Base-by-base conservation (phyloP, 371 early-diverging fungal species). In the Massospora cicadina region DNA sequence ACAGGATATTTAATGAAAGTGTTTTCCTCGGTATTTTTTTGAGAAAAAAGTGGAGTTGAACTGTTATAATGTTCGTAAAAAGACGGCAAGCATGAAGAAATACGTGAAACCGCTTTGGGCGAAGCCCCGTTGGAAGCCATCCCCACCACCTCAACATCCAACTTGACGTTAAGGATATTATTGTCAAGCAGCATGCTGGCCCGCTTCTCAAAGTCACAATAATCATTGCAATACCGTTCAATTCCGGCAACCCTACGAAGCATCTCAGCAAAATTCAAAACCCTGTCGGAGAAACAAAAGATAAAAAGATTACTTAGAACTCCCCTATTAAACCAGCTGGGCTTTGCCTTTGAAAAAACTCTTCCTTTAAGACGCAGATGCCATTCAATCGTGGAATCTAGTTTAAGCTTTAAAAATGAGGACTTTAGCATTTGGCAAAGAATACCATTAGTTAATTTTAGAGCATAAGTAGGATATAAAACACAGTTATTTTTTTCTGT, bases 121-220 rank as follows among this genome's bases (percentile, higher is more conserved):
- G n/a, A n/a, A n/a, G 60, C 60, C 31, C 31, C 31, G 29, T 64
- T 64, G 30, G 66, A 64, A 2, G 70, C 63, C 2, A 69, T 26
- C 10, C 70, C 67, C 27, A 58, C n/a, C 21, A 67, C 60, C 28
- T 67, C 31, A 30, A 69, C 57, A 43, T 54, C 25, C 32, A 67
- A 62, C 13, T n/a, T 23, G 55, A 65, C 58, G 58, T 69, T 61
- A 29, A 58, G 56, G 7, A 72, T 66, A 33, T 74, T 74, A 55
- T 60, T 68, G 53, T 73, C 68, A 1, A 76, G 63, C 60, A 76
- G 74, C 71, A 76, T 71, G 23, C 74, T 68, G 54, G 72, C 65
- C 25, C 76, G 71, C 13, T 71, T 68, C 29, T 76, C 76, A 21
- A 76, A 69, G 1, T 62, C 68, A 55, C 66, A 67, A 25, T 71